These are phyloP conservation scores for Cudoniella acicularis DNA, from an alignment of 495 filamentous ascomycete species.

Conservation along the genomic window DNA sequence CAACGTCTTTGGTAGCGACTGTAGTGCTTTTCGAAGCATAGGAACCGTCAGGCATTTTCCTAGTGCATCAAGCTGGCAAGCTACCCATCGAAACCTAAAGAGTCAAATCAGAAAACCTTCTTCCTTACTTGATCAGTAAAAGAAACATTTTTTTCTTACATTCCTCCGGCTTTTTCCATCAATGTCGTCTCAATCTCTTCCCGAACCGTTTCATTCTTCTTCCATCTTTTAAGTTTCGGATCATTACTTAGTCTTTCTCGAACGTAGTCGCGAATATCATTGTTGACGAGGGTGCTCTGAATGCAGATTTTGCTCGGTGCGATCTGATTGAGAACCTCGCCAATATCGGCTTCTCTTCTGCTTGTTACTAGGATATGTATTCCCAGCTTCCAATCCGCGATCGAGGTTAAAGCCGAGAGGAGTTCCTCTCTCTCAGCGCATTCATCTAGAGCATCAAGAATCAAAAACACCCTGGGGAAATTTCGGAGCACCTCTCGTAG, in stretches of 20 bases:
- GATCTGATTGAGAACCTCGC: conserved; percentile 1
- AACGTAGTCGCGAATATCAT: conserved; percentile 24
- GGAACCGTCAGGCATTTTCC: conserved; percentile 26
- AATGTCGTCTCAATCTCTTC: conserved; percentile 15
- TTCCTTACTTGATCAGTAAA: no score
- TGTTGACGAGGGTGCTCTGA: conserved; percentile 9
- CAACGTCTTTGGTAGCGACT: conserved; percentile 29
- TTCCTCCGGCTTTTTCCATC: conserved; percentile 7
- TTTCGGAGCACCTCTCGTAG: conserved; percentile 11
- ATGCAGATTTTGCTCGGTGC: conserved; percentile 12
- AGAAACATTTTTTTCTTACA: conserved; percentile 16
- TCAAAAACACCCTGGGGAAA: conserved; percentile 4
- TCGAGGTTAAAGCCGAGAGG: background rate
- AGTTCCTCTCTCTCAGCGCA: conserved; percentile 3
- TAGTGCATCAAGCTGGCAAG: conserved; percentile 32
- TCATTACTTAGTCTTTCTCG: conserved; percentile 6
- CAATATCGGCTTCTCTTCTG: conserved; percentile 22
- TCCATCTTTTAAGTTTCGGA: conserved; percentile 10
- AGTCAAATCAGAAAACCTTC: background rate
- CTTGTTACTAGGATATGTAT: conserved; percentile 26
- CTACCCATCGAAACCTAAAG: conserved; percentile 32
- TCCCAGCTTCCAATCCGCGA: conserved; percentile 6
- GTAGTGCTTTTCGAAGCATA: conserved; percentile 21
- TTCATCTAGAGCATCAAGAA: conserved; percentile 18
- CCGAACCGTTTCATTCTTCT: conserved; percentile 5